These are phyloP conservation scores for Citrus australasica DNA, from an alignment of 345 rosid genomes.

Conservation along the genomic window DNA sequence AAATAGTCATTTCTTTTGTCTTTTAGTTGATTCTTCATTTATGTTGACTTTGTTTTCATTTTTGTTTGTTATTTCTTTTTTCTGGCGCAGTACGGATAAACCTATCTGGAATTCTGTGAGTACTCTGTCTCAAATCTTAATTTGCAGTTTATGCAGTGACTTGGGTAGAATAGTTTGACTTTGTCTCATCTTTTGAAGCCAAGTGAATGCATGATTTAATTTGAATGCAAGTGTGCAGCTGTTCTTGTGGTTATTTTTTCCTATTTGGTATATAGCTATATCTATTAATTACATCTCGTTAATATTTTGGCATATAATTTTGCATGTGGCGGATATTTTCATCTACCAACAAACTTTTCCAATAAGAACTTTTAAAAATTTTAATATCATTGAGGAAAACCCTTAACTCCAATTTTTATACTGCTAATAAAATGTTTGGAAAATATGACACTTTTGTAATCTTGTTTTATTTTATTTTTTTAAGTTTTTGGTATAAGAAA, in stretches of 20 bases:
- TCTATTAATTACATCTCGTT: too few species aligned
- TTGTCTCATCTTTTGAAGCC: not conserved
- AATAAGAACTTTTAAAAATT: not conserved
- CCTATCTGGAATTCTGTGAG: conserved; percentile 91
- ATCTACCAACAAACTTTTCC: too few species aligned
- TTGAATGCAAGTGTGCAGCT: not conserved
- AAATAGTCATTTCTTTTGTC: not conserved
- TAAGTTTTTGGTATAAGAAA: not conserved
- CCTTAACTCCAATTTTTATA: not conserved
- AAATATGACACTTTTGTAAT: not conserved
- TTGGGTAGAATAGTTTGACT: not conserved
- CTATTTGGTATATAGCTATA: too few species aligned
- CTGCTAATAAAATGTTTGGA: not conserved
- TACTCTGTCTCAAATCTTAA: not conserved
- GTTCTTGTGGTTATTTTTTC: not conserved
- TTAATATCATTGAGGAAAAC: not conserved
- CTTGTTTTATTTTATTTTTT: not conserved
- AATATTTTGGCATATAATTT: too few species aligned
- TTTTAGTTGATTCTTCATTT: not conserved
- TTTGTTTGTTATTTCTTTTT: conserved; percentile 5
- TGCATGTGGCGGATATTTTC: too few species aligned
- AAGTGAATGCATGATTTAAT: not conserved
- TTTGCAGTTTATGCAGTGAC: not conserved
- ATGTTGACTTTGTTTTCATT: not conserved
- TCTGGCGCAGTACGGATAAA: conserved; percentile 64